Base-by-base conservation (phyloP, 2,329 filamentous ascomycete genomes). In the Colletotrichum sp. region DNA sequence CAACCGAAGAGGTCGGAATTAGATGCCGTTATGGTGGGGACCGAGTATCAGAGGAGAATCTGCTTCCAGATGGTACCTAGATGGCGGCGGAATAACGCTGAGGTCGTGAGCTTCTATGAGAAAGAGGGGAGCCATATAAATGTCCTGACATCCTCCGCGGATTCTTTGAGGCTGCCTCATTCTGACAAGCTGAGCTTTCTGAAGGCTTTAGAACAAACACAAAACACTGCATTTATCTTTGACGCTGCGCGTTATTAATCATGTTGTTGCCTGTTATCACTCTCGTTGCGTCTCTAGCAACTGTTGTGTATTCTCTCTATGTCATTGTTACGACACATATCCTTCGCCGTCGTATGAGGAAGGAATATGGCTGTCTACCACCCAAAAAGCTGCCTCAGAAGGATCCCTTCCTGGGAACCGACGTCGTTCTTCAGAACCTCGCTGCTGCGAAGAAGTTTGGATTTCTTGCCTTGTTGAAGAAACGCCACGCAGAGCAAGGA, bases 321-420 rank as follows among this genome's bases (percentile, higher is more conserved):
- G 24, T 66, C n/a, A 70, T 70, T 6, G 21, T 70, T n/a, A 36
- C 51, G 3, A 70, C 69, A 24, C 62, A 70, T 15, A 38, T 70
- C 29, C 69, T 70, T 29, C 69, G 62, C 18, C 69, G 21, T 21
- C 69, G 69, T 18, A 70, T 70, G 69, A 66, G 38, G 13, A 70
- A 47, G 21, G 54, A 70, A 33, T 66, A 70, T 59, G 69, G 69
- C 36, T 59, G 51, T 21, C 69, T 70, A 12, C 69, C 69, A 8
- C 62, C 69, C 8, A 70, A 70, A 16, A 59, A 47, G 15, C 36
- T 70, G 21, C 69, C 69, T 6, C 69, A 70, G n/a, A 70, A 61
- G 36, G 69, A 70, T 29, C 62, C 69, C 3, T 13, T 70, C 8
- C 21, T 70, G 15, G 62, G 69, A 24, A 66, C 62, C 15, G 62